Base-by-base conservation (phyloP, 2,329 filamentous ascomycete genomes). In the Didymellaceae sp. region DNA sequence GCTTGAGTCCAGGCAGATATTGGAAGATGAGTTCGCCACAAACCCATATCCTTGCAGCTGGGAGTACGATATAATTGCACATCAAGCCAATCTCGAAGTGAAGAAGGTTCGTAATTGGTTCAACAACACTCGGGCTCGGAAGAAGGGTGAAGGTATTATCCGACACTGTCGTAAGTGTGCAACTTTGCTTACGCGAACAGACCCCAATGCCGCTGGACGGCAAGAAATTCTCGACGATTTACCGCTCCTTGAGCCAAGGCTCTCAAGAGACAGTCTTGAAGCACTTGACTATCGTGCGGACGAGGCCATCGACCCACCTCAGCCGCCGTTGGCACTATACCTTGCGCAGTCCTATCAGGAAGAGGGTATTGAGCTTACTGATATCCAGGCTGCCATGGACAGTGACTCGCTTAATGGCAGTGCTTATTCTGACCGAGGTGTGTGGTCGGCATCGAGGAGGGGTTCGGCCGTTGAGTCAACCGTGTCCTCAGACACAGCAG, bases 41-140 rank as follows among this genome's bases (percentile, higher is more conserved):
- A 72, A 72, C 33, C 66, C 69, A 6, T 72, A 72, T 52, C 69
- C 69, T 10, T 70, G 65, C 37, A 56, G 57, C 0, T 72, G 67
- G 67, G 69, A 72, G 38, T 60, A 71, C 30, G 69, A 72, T 37
- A 68, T 71, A 34, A 71, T 72, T 21, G 69, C 68, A 16, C 67
- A 71, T 26, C 67, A 71, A 52, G 65, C 67, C 24, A 68, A 67
- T 20, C 59, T 72, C n/a, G 68, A 71, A 13, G 65, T 66, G 7
- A 72, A 72, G 49, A 62, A 63, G 17, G 69, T 72, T 25, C 59
- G 66, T 18, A 71, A 66, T 20, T 72, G 68, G 69, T 72, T 67
- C 55, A 72, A 72, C 42, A 72, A 72, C 30, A 66, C 67, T 4
- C 55, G 69, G 26, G 65, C 68, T 7, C 61, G 69, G 25, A 69